These are phyloP conservation scores for Starmerella powellii DNA, from an alignment of 805 yeast genomes.

Conservation along the genomic window DNA sequence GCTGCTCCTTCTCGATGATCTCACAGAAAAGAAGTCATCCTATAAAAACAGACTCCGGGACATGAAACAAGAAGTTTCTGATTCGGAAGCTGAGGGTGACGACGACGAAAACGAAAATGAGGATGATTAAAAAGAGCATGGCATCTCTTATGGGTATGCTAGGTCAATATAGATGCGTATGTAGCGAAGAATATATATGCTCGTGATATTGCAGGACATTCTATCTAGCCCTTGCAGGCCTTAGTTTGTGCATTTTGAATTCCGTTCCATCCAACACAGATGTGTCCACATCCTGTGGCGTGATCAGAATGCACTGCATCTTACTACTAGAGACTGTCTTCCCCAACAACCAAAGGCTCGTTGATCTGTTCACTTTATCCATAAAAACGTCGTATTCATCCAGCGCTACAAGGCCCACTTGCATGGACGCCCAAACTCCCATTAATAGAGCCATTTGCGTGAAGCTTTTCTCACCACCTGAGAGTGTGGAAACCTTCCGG, in stretches of 20 bases:
- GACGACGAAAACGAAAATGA: constrained; percentile 42
- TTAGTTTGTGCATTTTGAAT: constrained; percentile 3
- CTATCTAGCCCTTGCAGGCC: constrained; percentile 5
- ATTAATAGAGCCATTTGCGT: constrained; percentile 78
- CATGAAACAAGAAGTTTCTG: constrained; percentile 55
- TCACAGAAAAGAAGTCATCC: constrained; percentile 53
- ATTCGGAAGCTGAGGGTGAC: constrained; percentile 56
- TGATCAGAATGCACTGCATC: constrained; percentile 81
- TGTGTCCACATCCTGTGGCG: constrained; percentile 74
- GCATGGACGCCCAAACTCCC: constrained; percentile 90
- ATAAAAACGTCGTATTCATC: constrained; percentile 95
- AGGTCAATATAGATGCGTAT: too few relatives aligned
- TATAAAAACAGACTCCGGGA: constrained; percentile 43
- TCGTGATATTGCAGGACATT: too few relatives aligned
- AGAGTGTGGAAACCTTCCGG: constrained; percentile 67
- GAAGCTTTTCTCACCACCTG: constrained; percentile 95
- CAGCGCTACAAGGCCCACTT: constrained; percentile 71
- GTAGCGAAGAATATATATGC: too few relatives aligned
- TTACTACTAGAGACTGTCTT: constrained; percentile 51
- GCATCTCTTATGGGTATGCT: too few relatives aligned
- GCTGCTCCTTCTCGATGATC: constrained; percentile 60
- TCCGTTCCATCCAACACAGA: neutral
- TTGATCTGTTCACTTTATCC: constrained; percentile 83
- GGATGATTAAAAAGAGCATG: too few relatives aligned
- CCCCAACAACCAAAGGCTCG: constrained; percentile 63